phyloP scores from a whole-genome alignment of 495 filamentous ascomycete genomes.

The Neurospora sp. region DNA sequence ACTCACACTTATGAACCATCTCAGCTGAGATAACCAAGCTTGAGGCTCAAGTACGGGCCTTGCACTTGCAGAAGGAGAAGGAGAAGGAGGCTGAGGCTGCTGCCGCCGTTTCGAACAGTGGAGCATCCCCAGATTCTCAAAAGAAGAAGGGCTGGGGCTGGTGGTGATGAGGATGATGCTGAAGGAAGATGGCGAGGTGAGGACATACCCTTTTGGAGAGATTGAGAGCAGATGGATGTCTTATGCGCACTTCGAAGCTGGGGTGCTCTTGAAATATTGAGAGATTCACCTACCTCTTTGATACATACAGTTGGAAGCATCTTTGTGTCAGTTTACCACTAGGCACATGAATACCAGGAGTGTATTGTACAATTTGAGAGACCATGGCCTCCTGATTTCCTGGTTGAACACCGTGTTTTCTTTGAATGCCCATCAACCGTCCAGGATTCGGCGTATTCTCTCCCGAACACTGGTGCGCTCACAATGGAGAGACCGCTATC shows the following conservation, averaged over 20 bases:
- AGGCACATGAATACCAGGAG: neutral
- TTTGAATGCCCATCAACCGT: neutral
- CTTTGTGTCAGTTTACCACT: neutral
- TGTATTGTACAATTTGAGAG: neutral
- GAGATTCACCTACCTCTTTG: neutral
- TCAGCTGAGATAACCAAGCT: constrained; percentile 13
- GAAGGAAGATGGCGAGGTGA: neutral
- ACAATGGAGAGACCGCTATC: neutral
- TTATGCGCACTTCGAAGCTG: neutral
- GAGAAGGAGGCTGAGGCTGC: neutral
- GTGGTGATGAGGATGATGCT: neutral
- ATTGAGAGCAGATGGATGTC: neutral
- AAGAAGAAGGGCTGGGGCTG: neutral
- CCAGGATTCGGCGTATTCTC: neutral
- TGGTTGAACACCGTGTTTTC: neutral
- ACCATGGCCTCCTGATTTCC: neutral
- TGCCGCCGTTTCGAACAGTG: neutral
- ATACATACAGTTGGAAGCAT: neutral
- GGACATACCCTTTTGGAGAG: neutral
- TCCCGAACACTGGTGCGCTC: neutral
- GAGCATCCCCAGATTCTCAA: neutral
- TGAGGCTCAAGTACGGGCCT: constrained; percentile 12
- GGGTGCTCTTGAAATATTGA: neutral
- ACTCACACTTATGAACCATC: neutral
- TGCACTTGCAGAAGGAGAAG: constrained; percentile 6